Conservation (phyloP, 495 filamentous ascomycete species). For the Penicillium ochrochloron region DNA sequence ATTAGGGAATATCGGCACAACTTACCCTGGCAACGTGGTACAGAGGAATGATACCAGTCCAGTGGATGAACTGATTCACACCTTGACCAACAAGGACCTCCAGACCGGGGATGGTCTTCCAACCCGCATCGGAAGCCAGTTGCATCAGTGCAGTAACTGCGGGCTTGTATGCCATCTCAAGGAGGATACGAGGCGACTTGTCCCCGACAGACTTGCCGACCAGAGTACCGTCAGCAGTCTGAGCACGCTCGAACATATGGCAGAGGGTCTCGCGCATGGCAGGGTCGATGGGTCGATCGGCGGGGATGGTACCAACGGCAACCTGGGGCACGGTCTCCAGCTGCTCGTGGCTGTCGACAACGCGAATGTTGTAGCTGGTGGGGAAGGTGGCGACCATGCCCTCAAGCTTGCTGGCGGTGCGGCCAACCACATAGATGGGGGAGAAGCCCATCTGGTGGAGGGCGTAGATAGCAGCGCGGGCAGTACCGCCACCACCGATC, state of each 20-base stretch:
- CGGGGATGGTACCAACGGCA: conserved; percentile 89
- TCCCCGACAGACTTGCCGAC: conserved; percentile 32
- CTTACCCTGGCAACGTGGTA: conserved; percentile 65
- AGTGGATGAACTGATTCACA: conserved; percentile 78
- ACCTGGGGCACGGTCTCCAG: conserved; percentile 63
- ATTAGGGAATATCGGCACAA: neutral
- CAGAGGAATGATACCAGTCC: conserved; percentile 76
- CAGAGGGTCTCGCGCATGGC: conserved; percentile 70
- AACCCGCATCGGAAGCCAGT: conserved; percentile 79
- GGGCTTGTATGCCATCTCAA: conserved; percentile 98
- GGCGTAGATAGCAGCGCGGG: conserved; percentile 88
- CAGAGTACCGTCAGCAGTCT: conserved; percentile 40
- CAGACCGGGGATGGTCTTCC: conserved; percentile 82
- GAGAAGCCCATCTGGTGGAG: conserved; percentile 80
- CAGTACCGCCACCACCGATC: conserved; percentile 89
- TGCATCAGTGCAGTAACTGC: conserved; percentile 82
- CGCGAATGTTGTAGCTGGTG: conserved; percentile 69
- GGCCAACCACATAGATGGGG: conserved; percentile 86
- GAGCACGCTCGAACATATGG: conserved; percentile 60
- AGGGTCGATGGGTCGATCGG: conserved; percentile 80
- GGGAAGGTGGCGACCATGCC: conserved; percentile 75
- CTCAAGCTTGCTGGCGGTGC: conserved; percentile 68
- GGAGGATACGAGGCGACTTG: conserved; percentile 60
- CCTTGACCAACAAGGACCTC: conserved; percentile 93
- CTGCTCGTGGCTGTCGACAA: conserved; percentile 58